Base-by-base conservation (phyloP, 1,139 yeast genomes). In the Blastobotrys ciferrii region DNA sequence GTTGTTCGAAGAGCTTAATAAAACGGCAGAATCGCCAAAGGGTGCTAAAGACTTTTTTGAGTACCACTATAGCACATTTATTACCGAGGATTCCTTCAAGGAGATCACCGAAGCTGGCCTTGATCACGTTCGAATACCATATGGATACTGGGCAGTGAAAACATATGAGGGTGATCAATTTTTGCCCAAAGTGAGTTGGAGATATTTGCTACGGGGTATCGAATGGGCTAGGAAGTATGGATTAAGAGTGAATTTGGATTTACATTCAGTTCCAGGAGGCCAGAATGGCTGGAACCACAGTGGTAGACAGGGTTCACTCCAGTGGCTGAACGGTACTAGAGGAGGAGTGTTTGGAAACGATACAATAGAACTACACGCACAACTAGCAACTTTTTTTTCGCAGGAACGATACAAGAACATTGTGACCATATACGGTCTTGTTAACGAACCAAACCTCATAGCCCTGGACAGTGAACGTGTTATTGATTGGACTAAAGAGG, bases 221-320 rank as follows among this genome's bases (percentile, higher is more conserved):
- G 77, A 71, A 43, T 89, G 96, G 96, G 80, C 86, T 44, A 66
- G 79, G 46, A 73, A 74, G 37, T 64, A 84, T 58, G 80, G 78
- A 25, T 66, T 89, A 53, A 79, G 86, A 59, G 95, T 82, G 15
- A 85, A 94, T 85, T 74, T 89, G 48, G 96, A 89, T 66, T 71
- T 89, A 58, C 96, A 89, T 64, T 95, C 96, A 48, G 92, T 86
- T 20, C 91, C 96, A 42, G 96, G 96, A 9, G 84, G 95, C 28
- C 96, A 89, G 66, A 89, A 89, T 63, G 96, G 96, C 23, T 89
- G 89, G 70, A 95, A 89, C 63, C 89, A 88, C 68, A 84, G 94
- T 18, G 96, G 96, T 20, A 71, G 81, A 48, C 78, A 95, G 63
- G 95, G 86, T 57, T 58, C 61, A 12, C 62, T 79, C 46, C 71